Evolutionary conservation across 805 yeast genomes (phyloP).

Genomic region (Ogataea neopini): DNA sequence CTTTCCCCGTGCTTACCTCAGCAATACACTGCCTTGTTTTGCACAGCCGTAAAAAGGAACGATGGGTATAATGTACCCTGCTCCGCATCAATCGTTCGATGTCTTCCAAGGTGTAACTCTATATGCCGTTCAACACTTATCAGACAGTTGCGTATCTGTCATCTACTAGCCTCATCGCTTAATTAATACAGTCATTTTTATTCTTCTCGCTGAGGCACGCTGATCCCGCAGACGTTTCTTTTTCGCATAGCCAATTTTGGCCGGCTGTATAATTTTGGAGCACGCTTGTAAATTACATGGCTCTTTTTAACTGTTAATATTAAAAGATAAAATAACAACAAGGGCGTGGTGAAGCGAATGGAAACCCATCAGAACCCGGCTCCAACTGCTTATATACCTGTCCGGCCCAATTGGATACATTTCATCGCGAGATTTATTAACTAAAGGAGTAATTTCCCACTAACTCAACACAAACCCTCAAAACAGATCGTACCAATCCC

Average conservation of each 20-base stretch:
- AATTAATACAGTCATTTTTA: not conserved
- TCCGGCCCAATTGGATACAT: not conserved
- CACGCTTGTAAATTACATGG: constrained; percentile 5
- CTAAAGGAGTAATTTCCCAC: not conserved
- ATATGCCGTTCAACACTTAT: no score
- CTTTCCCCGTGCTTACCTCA: constrained; percentile 5
- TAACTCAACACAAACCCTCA: not conserved
- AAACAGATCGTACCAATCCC: no score
- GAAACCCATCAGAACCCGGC: constrained; percentile 1
- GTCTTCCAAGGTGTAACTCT: no score
- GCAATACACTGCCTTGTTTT: not conserved
- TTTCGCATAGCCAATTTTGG: constrained; percentile 7
- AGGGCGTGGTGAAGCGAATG: not conserved
- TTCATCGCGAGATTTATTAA: no score
- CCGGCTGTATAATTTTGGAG: constrained; percentile 9
- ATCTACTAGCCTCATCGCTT: not conserved
- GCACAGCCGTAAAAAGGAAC: constrained; percentile 5
- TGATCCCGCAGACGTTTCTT: constrained; percentile 7
- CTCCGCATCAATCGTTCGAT: no score
- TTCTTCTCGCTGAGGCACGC: constrained; percentile 2
- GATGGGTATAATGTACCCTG: no score
- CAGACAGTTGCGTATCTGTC: no score
- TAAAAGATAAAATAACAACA: not conserved
- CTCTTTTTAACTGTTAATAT: not conserved
- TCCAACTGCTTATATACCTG: not conserved